These are phyloP conservation scores for Saposhnikovia divaricata DNA, from an alignment of 129 eudicot genomes.

Conservation along the genomic window DNA sequence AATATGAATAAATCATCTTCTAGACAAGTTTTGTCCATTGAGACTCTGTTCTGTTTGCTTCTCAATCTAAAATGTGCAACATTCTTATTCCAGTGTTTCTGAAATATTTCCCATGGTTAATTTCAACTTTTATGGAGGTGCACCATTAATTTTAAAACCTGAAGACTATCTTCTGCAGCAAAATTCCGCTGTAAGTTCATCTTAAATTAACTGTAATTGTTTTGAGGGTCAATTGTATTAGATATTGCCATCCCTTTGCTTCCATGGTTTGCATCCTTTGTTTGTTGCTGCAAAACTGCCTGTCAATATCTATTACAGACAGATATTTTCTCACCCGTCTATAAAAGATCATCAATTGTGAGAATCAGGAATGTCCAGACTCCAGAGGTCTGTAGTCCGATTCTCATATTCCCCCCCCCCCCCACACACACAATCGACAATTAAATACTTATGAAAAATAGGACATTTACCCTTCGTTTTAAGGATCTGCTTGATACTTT, in stretches of 20 bases:
- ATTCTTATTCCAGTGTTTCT: constrained; percentile 40
- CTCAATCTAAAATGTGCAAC: neutral
- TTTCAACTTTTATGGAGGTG: constrained; percentile 90
- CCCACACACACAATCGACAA: neutral
- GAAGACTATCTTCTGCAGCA: constrained; percentile 83
- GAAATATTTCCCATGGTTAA: constrained; percentile 66
- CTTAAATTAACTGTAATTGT: neutral
- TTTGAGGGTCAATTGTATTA: neutral
- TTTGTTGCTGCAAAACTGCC: neutral
- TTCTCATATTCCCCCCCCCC: neutral
- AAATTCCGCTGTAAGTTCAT: constrained; percentile 51
- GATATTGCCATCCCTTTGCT: neutral
- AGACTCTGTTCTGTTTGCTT: neutral
- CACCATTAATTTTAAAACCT: constrained; percentile 63
- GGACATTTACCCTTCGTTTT: neutral
- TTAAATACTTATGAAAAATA: neutral
- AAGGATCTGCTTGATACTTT: neutral
- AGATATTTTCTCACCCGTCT: neutral
- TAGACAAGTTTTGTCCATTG: constrained; percentile 1
- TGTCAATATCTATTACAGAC: neutral
- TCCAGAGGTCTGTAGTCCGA: neutral
- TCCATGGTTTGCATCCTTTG: neutral
- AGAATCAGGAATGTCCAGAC: neutral
- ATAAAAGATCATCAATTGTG: neutral
- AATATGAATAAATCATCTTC: constrained; percentile 7